These are phyloP conservation scores for Atractiella rhizophila DNA, from an alignment of 768 basidiomycete species.

Conservation along the genomic window DNA sequence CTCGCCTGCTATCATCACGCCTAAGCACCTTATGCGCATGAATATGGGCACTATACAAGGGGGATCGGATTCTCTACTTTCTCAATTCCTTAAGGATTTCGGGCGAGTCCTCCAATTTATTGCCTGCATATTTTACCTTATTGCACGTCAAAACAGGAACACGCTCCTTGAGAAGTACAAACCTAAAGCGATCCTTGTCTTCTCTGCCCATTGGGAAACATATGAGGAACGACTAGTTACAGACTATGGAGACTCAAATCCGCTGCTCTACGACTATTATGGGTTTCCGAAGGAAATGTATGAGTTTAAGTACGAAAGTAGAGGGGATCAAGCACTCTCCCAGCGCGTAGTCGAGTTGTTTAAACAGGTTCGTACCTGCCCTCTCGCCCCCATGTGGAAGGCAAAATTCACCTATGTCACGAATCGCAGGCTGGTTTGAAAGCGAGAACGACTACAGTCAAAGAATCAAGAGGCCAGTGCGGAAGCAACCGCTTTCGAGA, in stretches of 20 bases:
- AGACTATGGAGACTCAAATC: constrained; percentile 52
- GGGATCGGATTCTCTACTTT: too few species aligned
- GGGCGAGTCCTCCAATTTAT: constrained; percentile 24
- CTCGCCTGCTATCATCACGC: too few species aligned
- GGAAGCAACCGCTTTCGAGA: constrained; percentile 25
- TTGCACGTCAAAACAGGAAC: constrained; percentile 17
- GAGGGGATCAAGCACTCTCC: constrained; percentile 35
- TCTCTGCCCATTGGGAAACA: constrained; percentile 65
- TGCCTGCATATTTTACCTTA: too few species aligned
- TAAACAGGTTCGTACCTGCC: constrained; percentile 18
- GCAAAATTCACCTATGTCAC: too few species aligned
- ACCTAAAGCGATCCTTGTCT: constrained; percentile 53
- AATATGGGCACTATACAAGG: too few species aligned
- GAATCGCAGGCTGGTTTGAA: constrained; percentile 30
- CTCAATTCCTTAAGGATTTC: constrained; percentile 38
- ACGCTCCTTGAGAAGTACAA: constrained; percentile 41
- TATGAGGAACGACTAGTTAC: constrained; percentile 36
- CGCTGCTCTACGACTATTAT: constrained; percentile 44
- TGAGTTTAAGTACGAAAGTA: constrained; percentile 36
- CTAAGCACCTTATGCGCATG: too few species aligned
- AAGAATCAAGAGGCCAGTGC: constrained; percentile 37
- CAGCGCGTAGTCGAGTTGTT: constrained; percentile 37
- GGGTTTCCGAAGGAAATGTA: constrained; percentile 36
- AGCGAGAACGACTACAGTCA: constrained; percentile 29
- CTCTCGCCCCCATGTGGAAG: too few species aligned